Evolutionary conservation across 345 rosid species (phyloP), one percentile per base, ranked within the genome.

Genomic region (Hibiscus trionum): DNA sequence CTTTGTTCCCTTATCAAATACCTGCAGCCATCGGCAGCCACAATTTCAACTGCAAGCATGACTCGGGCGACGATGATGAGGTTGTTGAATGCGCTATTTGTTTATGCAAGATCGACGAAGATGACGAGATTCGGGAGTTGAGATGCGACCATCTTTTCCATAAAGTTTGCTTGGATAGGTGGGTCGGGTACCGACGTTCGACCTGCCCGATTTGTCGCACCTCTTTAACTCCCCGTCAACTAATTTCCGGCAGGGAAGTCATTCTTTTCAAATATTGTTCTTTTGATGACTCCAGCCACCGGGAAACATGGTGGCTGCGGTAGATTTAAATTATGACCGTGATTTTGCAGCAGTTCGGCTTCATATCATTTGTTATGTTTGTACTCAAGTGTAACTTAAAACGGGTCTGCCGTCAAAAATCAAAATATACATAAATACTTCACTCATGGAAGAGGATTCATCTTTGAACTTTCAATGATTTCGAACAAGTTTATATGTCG

Each of bases 121-220:
- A 71, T 47, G 82, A 76, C 12, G 82, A 76, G 47, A 70, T 79
- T 3, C 65, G 68, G 37, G 74, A 78, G 53, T 33, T 79, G 55
- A 69, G 74, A 52, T 86, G 87, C 29, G 31, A 72, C 15, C 88
- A 85, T 67, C 29, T 73, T 6, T 85, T 83, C 44, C 88, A 85
- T n/a, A 73, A 72, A n/a, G 59, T 61, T 58, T 83, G 88, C 65
- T 50, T 81, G 66, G 84, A 83, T 71, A 53, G 70, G 64, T 80
- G 85, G 84, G 55, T 73, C 5, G 56, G 53, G 16, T 46, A 15
- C 11, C 74, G 31, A 7, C 24, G 2, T 19, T 49, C 71, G 1
- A 81, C 77, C 1, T 85, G 86, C 64, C 88, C 86, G 0, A 82
- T 83, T 19, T 85, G 85, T 71, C 80, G 86, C 11, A 21, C 50